phyloP scores from a whole-genome alignment of 805 yeast species.

The Ogataea salicorniae region DNA sequence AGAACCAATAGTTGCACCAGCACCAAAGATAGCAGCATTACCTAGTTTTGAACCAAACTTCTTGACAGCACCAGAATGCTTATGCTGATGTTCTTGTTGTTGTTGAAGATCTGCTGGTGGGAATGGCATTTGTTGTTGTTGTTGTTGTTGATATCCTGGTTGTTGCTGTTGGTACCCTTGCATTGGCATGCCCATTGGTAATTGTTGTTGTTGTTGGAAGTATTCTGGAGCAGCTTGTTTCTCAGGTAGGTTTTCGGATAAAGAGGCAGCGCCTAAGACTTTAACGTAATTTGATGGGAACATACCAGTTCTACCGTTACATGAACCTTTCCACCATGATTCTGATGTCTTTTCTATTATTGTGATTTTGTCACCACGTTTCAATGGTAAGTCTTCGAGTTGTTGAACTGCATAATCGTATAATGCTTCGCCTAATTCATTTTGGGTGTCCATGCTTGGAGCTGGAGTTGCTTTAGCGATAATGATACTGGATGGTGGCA shows the following conservation, averaged over 20 bases:
- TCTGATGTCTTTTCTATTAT: constrained; percentile 69
- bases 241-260: constrained; percentile 2
- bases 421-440: constrained; percentile 55
- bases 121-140: constrained; percentile 14
- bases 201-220: constrained; percentile 15
- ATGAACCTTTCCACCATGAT: constrained; percentile 89
- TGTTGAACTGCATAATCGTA: constrained; percentile 75
- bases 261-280: constrained; percentile 18
- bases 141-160: constrained; percentile 14
- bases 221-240: constrained; percentile 8
- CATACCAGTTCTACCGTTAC: constrained; percentile 61
- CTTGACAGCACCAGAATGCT: constrained; percentile 33
- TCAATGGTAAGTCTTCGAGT: constrained; percentile 63
- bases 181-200: constrained; percentile 11
- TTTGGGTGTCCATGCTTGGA: neutral
- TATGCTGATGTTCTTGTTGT: constrained; percentile 16
- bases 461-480: constrained; percentile 13
- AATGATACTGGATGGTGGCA: constrained; percentile 24
- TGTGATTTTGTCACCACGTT: constrained; percentile 62
- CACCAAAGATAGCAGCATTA: constrained; percentile 95
- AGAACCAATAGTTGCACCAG: constrained; percentile 93
- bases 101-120: constrained; percentile 18
- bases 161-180: constrained; percentile 11
- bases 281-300: constrained; percentile 88
- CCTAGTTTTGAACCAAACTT: constrained; percentile 84